Evolutionary conservation across 768 basidiomycete species (phyloP), one percentile per base, ranked within the genome.

Genomic region (Amanita thiersii): DNA sequence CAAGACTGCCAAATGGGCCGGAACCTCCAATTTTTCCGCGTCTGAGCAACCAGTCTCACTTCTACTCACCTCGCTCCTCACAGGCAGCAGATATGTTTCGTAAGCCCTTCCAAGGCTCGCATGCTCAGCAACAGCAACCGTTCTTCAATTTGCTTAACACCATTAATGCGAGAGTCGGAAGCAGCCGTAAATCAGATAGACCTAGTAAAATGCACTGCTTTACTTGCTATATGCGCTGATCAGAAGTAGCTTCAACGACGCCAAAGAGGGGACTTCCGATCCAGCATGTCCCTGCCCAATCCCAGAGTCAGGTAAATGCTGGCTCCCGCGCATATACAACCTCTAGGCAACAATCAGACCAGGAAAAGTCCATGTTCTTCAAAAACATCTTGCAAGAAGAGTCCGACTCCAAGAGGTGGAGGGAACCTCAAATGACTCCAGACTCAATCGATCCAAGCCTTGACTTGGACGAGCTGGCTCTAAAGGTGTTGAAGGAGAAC

Each of bases 141-240:
- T 43, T 43, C n/a, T 43, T 43, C 15, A 43, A 43, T 19, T 17
- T 42, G 15, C 33, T 42, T n/a, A 42, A 42, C 40, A 43, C 34
- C 5, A 28, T 43, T 24, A 43, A 43, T 26, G 8, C 21, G 1
- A 34, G 18, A 6, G 20, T 31, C 12, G 36, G 26, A 10, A 32
- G 21, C 8, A 11, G n/a, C 21, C 19, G 26, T n/a, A 31, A 42
- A 24, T 19, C 32, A 10, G 40, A 42, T 9, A 42, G n/a, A 17
- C 12, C 32, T 14, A 9, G 40, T 35, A 42, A 18, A 23, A n/a
- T n/a, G 26, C 26, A 28, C n/a, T 15, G 26, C 5, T 5, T 12
- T 10, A 28, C 31, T 18, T n/a, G n/a, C n/a, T n/a, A n/a, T n/a
- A n/a, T n/a, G n/a, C n/a, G n/a, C n/a, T n/a, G n/a, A n/a, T n/a